A percentile compares a stretch with the other conserved stretches of the same genome.
Conservation (phyloP, 805 yeast genomes). For the Saturnispora galanensis region DNA sequence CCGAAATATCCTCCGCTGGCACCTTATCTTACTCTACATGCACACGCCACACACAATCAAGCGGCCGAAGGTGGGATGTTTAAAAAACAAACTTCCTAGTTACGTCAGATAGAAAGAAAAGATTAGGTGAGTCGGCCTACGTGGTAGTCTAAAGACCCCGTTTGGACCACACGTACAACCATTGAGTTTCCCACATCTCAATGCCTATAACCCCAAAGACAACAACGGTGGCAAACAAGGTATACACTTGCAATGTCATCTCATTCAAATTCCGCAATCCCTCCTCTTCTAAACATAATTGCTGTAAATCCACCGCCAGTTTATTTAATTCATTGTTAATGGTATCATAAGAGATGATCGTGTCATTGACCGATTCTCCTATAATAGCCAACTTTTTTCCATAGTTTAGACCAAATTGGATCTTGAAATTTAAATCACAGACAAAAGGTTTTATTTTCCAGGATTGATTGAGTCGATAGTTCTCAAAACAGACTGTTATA, state of each 20-base stretch:
- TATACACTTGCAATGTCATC: constrained; percentile 2
- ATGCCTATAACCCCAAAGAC: constrained; percentile 13
- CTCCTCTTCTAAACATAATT: constrained; percentile 17
- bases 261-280: constrained; percentile 11
- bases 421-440: constrained; percentile 3
- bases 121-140: no score
- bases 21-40: no score
- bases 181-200: neutral
- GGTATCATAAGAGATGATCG: no score
- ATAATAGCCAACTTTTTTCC: no score
- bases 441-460: constrained; percentile 21
- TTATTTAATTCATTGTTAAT: constrained; percentile 5
- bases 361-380: no score
- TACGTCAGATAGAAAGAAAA: no score
- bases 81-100: no score
- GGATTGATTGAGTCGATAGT: constrained; percentile 21
- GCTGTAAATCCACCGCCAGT: constrained; percentile 22
- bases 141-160: no score
- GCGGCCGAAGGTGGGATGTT: no score
- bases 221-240: constrained; percentile 15
- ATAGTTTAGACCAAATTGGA: no score
- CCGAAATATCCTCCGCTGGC: no score
- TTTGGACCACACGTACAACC: neutral
- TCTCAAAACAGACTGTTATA: constrained; percentile 26
- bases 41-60: no score